Evolutionary conservation across 805 yeast genomes (phyloP), one percentile per base, ranked within the genome.

Genomic region (Zygosaccharomyces gambellarensis): DNA sequence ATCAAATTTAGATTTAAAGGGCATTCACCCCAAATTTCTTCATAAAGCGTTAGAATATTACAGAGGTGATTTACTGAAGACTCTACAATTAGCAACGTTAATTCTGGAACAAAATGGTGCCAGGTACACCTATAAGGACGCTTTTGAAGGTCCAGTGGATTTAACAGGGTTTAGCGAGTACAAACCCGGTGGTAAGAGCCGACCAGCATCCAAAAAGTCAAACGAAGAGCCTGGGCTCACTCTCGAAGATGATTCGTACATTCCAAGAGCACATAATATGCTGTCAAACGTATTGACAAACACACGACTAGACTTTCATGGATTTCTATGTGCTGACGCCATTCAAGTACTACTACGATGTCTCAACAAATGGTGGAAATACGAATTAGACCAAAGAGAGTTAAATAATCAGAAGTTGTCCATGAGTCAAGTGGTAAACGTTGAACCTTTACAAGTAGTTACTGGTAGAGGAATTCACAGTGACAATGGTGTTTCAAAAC

Each of bases 401-500:
- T 55, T 66, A 2, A 47, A 60, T 21, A 80, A 80, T 0, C 70
- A 65, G 4, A 59, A 64, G 4, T 52, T 61, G 2, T 65, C 61
- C 46, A 39, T 49, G 40, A 50, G 67, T 0, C 64, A 62, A 27
- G 82, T 75, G 0, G 48, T 57, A 9, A 70, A 71, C 60, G 72
- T 78, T 1, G 69, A 64, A 0, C 77, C 79, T 0, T 57, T 84
- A 6, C 61, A 51, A 1, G 66, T 85, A 0, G 66, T 85, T 10
- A 83, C 92, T 0, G 92, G 94, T 0, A 66, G 87, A 54, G 94
- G 94, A 0, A 58, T 82, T 5, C 94, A 86, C 62, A 82, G 87
- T 41, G 70, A 61, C 1, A 79, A 77, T 4, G 87, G 89, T 0
- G 60, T 69, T 1, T 71, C 85, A 1, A 75, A 69, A 50, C 72